phyloP scores from a whole-genome alignment of 495 filamentous ascomycete species.

The Neurospora sp. region DNA sequence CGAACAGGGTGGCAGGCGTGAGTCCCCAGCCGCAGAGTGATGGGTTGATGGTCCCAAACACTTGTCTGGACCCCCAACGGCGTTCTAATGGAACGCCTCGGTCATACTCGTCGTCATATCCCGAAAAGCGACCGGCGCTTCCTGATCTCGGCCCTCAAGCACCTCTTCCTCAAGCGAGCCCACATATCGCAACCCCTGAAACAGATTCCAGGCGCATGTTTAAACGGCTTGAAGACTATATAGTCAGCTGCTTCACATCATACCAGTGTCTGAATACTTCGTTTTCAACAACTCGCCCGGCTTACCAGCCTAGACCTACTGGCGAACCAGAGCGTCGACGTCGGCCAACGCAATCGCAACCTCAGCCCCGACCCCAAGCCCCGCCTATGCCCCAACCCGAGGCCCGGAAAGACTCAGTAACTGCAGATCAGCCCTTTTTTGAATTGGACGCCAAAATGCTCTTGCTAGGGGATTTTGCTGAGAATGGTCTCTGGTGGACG shows the following conservation, averaged over 20 bases:
- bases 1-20: background rate
- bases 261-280: constrained; percentile 65
- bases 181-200: constrained; percentile 13
- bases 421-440: constrained; percentile 25
- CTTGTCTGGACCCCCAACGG: constrained; percentile 24
- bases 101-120: constrained; percentile 32
- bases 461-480: constrained; percentile 67
- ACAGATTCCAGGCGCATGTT: constrained; percentile 45
- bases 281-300: constrained; percentile 44
- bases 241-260: constrained; percentile 55
- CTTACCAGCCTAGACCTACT: constrained; percentile 1
- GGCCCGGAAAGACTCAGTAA: constrained; percentile 18
- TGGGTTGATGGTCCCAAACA: background rate
- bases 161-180: constrained; percentile 3
- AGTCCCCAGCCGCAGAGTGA: background rate
- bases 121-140: constrained; percentile 21
- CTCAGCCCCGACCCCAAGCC: background rate
- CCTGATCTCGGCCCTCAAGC: background rate
- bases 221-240: constrained; percentile 64
- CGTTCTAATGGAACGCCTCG: constrained; percentile 13
- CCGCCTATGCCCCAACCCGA: constrained; percentile 3
- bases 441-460: constrained; percentile 67
- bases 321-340: constrained; percentile 11
- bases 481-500: constrained; percentile 82
- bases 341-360: background rate